A percentile compares a stretch with the other conserved stretches of the same genome.
Conservation (phyloP, 1,284 basidiomycete genomes). For the Leccinum solheimii region DNA sequence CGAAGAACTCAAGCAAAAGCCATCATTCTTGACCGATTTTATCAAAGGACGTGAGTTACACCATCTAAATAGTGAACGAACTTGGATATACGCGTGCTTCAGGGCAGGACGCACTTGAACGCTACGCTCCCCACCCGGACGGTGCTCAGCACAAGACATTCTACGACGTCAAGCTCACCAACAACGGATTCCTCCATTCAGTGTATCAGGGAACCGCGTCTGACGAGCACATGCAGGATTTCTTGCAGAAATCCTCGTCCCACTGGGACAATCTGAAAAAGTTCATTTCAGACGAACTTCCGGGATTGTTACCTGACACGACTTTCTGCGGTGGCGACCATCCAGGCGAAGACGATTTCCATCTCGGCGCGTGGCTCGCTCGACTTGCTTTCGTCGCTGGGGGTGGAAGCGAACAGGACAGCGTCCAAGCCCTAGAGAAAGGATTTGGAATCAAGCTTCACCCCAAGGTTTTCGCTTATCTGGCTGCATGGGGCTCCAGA, state of each 20-base stretch:
- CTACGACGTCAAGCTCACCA: slow-evolving; percentile 50
- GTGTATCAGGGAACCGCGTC: slow-evolving; percentile 44
- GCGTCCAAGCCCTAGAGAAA: slow-evolving; percentile 40
- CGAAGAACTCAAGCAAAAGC: slow-evolving; percentile 50
- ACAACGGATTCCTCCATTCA: slow-evolving; percentile 48
- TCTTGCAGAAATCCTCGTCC: slow-evolving; percentile 41
- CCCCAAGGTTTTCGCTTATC: slow-evolving; percentile 44
- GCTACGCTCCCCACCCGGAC: slow-evolving; percentile 42
- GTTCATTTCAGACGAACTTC: slow-evolving; percentile 46
- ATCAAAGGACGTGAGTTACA: slow-evolving; percentile 46
- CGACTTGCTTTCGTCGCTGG: slow-evolving; percentile 43
- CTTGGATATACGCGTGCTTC: background rate
- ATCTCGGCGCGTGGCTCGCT: slow-evolving; percentile 53
- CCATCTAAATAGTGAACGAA: slow-evolving; percentile 22
- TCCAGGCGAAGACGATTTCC: slow-evolving; percentile 57
- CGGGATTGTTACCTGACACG: slow-evolving; percentile 41
- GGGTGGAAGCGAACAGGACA: slow-evolving; percentile 38
- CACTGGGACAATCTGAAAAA: slow-evolving; percentile 42
- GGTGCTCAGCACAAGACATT: slow-evolving; percentile 50
- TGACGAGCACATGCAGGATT: slow-evolving; percentile 38
- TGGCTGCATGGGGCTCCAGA: slow-evolving; percentile 51
- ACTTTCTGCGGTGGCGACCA: slow-evolving; percentile 49
- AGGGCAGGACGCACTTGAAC: slow-evolving; percentile 44
- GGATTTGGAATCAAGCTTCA: slow-evolving; percentile 42
- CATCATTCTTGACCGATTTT: slow-evolving; percentile 41